A percentile compares a stretch with the other conserved stretches of the same genome.
phyloP scores from a whole-genome alignment of 306 rosid species.

The Cucurbita pepo region DNA sequence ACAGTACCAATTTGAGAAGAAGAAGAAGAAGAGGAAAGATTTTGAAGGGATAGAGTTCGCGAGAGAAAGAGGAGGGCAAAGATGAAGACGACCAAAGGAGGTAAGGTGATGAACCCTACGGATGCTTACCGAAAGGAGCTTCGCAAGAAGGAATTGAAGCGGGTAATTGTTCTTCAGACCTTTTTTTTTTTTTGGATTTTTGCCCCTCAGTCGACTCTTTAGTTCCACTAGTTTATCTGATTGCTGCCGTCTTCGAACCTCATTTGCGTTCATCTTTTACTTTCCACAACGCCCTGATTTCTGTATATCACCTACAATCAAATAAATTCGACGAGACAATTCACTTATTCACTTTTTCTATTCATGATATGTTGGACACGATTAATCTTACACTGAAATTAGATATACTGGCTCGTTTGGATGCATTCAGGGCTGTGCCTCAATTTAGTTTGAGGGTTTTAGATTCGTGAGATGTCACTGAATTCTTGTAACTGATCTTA shows the following conservation, averaged over 20 bases:
- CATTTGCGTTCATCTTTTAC: neutral
- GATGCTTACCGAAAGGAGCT: constrained; percentile 82
- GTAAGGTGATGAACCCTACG: constrained; percentile 95
- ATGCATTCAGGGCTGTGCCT: neutral
- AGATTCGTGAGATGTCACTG: neutral
- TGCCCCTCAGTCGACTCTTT: neutral
- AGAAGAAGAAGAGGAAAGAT: neutral
- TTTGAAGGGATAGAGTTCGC: neutral
- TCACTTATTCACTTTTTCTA: neutral
- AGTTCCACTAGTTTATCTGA: neutral
- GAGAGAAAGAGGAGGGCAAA: constrained; percentile 1
- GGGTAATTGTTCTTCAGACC: constrained; percentile 24
- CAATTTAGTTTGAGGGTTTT: neutral
- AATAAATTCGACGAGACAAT: neutral
- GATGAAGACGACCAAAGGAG: constrained; percentile 96
- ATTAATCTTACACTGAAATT: neutral
- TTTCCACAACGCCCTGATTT: neutral
- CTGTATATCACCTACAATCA: neutral
- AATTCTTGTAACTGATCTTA: neutral
- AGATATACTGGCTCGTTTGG: neutral
- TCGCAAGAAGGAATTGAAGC: constrained; percentile 84
- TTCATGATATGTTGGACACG: neutral
- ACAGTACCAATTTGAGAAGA: neutral
- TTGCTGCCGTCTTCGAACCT: neutral
- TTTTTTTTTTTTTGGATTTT: neutral